Evolutionary conservation across 2,329 filamentous ascomycete genomes (phyloP).

Genomic region (Claviceps africana): DNA sequence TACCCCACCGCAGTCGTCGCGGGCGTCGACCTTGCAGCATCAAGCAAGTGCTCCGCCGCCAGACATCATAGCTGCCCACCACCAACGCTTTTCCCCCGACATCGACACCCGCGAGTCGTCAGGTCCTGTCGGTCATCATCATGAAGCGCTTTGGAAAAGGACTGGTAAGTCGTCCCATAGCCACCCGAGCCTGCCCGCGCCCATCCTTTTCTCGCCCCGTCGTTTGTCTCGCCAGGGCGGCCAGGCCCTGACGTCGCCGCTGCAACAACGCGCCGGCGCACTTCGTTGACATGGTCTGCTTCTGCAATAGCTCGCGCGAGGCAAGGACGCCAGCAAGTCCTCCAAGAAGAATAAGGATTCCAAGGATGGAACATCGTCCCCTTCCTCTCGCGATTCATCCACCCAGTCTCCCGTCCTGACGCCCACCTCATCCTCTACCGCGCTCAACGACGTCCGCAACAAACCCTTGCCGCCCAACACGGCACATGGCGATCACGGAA

Average conservation of each 20-base stretch:
- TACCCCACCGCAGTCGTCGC: constrained; percentile 11
- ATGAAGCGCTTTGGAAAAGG: constrained; percentile 98
- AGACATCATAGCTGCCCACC: background rate
- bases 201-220: constrained; percentile 11
- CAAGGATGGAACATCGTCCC: constrained; percentile 68
- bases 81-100: constrained; percentile 2
- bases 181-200: background rate
- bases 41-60: background rate
- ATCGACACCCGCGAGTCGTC: constrained; percentile 4
- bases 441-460: constrained; percentile 71
- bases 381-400: constrained; percentile 42
- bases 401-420: constrained; percentile 54
- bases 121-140: constrained; percentile 27
- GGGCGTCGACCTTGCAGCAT: constrained; percentile 5
- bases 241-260: background rate
- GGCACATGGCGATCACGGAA: constrained; percentile 27
- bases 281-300: constrained; percentile 7
- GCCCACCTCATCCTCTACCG: constrained; percentile 78
- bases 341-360: constrained; percentile 60
- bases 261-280: constrained; percentile 4
- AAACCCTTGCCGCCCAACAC: constrained; percentile 57
- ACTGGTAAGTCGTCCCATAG: constrained; percentile 38
- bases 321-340: constrained; percentile 76
- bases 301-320: constrained; percentile 64
- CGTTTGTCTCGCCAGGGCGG: background rate